Evolutionary conservation across 2,329 filamentous ascomycete genomes (phyloP).

Genomic region (Aspergillus fijiensis): DNA sequence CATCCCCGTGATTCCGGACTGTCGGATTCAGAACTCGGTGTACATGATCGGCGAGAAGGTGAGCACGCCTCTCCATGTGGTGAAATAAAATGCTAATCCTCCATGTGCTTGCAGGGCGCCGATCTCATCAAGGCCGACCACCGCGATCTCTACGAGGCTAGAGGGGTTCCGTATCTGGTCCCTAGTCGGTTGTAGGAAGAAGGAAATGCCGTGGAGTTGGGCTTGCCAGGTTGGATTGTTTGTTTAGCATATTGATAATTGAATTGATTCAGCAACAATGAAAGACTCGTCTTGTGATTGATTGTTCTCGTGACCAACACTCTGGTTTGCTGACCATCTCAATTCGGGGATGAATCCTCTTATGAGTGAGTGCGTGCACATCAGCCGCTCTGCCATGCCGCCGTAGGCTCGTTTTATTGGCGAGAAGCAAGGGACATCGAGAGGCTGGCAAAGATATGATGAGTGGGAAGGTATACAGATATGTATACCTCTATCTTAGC

Average conservation of each 20-base stretch:
- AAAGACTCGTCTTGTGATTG: too few species aligned
- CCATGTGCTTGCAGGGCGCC: conserved; percentile 19
- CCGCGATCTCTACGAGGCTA: conserved; percentile 25
- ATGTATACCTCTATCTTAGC: too few species aligned
- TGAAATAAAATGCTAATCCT: conserved; percentile 3
- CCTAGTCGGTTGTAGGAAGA: conserved; percentile 15
- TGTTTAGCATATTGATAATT: not conserved
- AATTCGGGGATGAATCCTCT: too few species aligned
- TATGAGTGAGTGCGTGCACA: too few species aligned
- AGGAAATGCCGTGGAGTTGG: not conserved
- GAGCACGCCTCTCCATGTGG: not conserved
- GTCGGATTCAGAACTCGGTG: conserved; percentile 61
- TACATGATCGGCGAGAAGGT: conserved; percentile 60
- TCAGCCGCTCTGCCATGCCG: too few species aligned
- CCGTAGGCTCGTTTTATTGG: too few species aligned
- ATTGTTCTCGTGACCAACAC: too few species aligned
- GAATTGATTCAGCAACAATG: not conserved
- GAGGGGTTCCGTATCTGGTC: conserved; percentile 22
- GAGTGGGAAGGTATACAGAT: too few species aligned
- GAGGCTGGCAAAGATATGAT: too few species aligned
- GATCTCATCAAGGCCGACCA: conserved; percentile 30
- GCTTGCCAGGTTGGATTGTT: not conserved
- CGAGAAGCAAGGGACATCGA: too few species aligned
- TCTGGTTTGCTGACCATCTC: too few species aligned
- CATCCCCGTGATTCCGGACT: conserved; percentile 56